Evolutionary conservation across 768 basidiomycete genomes (phyloP).

Genomic region (Phanerochaete sordida): DNA sequence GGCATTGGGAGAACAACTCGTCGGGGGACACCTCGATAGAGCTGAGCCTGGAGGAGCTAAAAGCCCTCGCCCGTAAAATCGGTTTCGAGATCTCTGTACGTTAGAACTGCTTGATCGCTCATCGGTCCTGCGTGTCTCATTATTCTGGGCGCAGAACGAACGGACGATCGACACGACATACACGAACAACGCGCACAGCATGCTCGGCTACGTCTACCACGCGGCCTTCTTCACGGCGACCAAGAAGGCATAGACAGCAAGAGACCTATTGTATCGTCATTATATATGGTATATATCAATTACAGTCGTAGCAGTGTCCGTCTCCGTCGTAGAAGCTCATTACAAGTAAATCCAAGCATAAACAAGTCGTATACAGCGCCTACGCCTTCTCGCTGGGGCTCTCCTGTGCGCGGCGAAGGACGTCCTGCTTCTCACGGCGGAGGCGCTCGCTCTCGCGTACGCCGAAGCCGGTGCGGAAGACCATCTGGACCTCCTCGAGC

Average conservation of each 20-base stretch:
- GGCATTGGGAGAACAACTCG: constrained; percentile 94
- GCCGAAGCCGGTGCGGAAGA: constrained; percentile 65
- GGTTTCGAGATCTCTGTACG: constrained; percentile 83
- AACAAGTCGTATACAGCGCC: neutral
- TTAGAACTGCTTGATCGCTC: constrained; percentile 5
- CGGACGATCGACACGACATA: constrained; percentile 79
- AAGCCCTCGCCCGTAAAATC: constrained; percentile 61
- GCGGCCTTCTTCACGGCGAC: constrained; percentile 82
- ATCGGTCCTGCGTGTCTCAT: too few species aligned
- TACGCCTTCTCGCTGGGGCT: neutral
- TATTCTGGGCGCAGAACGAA: constrained; percentile 76
- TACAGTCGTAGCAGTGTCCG: constrained; percentile 6
- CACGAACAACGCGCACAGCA: constrained; percentile 73
- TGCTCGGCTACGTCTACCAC: constrained; percentile 85
- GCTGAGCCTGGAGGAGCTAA: constrained; percentile 87
- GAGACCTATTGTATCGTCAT: neutral
- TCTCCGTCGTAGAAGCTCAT: constrained; percentile 6
- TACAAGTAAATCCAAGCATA: neutral
- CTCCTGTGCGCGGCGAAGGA: constrained; percentile 1
- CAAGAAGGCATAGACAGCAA: constrained; percentile 25
- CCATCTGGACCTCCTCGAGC: constrained; percentile 60
- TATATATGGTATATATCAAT: neutral
- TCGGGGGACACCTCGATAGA: constrained; percentile 83
- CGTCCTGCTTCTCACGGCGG: constrained; percentile 39
- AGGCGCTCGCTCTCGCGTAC: constrained; percentile 53